A percentile compares a stretch with the other conserved stretches of the same genome.
Conservation (phyloP, 2,329 filamentous ascomycete species). For the Penicillium sp. region DNA sequence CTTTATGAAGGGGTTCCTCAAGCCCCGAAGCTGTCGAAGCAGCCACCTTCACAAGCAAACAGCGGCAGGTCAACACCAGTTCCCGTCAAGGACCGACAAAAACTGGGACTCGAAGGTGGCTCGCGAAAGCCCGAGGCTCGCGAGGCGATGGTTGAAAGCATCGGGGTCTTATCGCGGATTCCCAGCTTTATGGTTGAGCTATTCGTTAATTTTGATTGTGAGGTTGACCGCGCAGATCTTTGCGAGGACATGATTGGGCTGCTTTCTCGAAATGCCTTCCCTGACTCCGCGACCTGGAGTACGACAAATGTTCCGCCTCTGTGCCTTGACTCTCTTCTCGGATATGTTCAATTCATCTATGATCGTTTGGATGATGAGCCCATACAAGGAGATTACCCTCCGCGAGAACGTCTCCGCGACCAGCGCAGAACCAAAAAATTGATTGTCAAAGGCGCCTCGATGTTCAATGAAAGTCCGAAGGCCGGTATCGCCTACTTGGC, state of each 20-base stretch:
- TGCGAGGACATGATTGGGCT: conserved; percentile 96
- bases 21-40: conserved; percentile 83
- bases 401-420: conserved; percentile 66
- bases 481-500: conserved; percentile 83
- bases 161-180: conserved; percentile 88
- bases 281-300: conserved; percentile 97
- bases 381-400: conserved; percentile 66
- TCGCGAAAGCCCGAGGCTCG: conserved; percentile 90
- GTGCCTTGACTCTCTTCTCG: conserved; percentile 87
- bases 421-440: conserved; percentile 81
- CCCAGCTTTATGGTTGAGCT: conserved; percentile 93
- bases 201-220: conserved; percentile 98
- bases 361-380: conserved; percentile 79
- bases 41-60: conserved; percentile 70
- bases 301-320: conserved; percentile 96
- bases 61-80: conserved; percentile 91
- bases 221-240: conserved; percentile 85
- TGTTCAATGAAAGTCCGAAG: conserved; percentile 96
- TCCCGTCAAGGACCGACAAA: conserved; percentile 87
- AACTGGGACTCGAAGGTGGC: conserved; percentile 88
- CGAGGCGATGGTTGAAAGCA: conserved; percentile 97
- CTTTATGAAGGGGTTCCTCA: conserved; percentile 94
- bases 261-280: conserved; percentile 89
- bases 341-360: conserved; percentile 89
- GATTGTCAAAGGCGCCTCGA: conserved; percentile 83